These are phyloP conservation scores for Gastrodia elata DNA, from an alignment of 106 monocot species.

Conservation along the genomic window DNA sequence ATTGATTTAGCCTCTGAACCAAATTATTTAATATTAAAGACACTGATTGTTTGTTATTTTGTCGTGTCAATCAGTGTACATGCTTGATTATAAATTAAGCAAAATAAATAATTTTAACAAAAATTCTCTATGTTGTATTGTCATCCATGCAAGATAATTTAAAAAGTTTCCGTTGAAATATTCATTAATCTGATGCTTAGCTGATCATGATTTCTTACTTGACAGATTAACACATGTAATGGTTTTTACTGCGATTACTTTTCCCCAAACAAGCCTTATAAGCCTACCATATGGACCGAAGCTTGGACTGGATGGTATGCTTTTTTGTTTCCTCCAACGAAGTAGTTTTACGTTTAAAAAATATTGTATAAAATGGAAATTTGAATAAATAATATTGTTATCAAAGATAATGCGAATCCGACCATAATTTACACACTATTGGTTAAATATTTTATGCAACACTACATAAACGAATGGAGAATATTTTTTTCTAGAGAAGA, in stretches of 20 bases:
- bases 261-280: constrained; percentile 69
- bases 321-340: background rate
- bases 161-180: background rate
- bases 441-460: too few species aligned
- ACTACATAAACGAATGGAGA: too few species aligned
- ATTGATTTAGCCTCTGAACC: background rate
- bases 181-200: background rate
- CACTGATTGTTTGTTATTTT: background rate
- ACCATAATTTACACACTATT: too few species aligned
- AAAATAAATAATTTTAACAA: background rate
- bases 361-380: too few species aligned
- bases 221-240: constrained; percentile 84
- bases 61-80: background rate
- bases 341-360: background rate
- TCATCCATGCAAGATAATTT: constrained; percentile 4
- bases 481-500: too few species aligned
- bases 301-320: constrained; percentile 88
- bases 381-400: too few species aligned
- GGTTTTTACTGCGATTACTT: constrained; percentile 83
- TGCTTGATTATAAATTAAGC: background rate
- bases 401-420: too few species aligned
- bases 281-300: constrained; percentile 95
- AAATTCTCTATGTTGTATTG: background rate
- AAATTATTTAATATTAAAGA: background rate
- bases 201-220: background rate